Evolutionary conservation across 2,329 filamentous ascomycete species (phyloP).

Genomic region (Botrytis paeoniae): DNA sequence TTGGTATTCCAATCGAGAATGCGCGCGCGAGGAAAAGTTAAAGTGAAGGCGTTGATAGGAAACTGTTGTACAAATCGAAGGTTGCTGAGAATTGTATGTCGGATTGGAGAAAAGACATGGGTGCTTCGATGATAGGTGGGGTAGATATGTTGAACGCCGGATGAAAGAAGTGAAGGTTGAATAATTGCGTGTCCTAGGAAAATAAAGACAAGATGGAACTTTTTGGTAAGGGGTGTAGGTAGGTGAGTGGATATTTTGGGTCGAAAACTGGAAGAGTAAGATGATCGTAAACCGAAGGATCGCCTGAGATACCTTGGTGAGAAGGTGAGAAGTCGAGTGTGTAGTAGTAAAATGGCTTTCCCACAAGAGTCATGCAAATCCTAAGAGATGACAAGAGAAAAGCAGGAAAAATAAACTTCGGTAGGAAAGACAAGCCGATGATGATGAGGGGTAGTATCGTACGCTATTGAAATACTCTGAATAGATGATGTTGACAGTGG

Average conservation of each 20-base stretch:
- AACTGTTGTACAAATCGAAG: neutral
- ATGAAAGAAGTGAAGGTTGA: constrained; percentile 4
- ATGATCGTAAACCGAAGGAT: neutral
- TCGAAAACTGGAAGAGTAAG: neutral
- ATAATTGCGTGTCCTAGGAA: neutral
- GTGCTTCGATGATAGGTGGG: neutral
- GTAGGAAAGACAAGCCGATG: constrained; percentile 1
- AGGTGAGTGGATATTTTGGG: neutral
- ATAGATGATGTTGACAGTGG: constrained; percentile 9
- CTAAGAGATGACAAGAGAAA: constrained; percentile 1
- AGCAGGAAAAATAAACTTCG: neutral
- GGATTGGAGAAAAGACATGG: neutral
- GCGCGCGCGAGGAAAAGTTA: neutral
- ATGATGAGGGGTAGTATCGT: constrained; percentile 3
- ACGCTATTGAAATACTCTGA: constrained; percentile 8
- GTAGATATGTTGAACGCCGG: constrained; percentile 7
- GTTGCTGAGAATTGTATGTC: neutral
- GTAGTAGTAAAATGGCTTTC: neutral
- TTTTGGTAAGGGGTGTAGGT: neutral
- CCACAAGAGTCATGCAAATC: constrained; percentile 19
- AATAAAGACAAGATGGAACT: neutral
- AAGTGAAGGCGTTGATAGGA: constrained; percentile 1
- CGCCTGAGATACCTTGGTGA: neutral
- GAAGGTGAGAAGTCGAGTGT: neutral
- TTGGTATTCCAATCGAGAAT: neutral